phyloP scores from a whole-genome alignment of 2,329 filamentous ascomycete genomes.

The Trichoderma atrobrunneum region DNA sequence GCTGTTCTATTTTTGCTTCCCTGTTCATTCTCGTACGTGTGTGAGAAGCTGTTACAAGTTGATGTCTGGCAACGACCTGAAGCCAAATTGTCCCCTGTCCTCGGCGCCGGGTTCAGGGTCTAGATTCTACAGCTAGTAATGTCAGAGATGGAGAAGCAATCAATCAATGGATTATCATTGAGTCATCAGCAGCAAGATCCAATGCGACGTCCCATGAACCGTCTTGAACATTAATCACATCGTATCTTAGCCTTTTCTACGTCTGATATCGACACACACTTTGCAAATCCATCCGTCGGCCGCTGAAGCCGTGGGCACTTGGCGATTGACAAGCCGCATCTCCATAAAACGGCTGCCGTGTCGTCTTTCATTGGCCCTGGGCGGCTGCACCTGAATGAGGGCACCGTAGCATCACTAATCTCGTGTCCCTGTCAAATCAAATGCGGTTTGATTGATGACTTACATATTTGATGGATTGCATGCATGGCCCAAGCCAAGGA shows the following conservation, averaged over 20 bases:
- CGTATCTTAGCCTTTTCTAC: background rate
- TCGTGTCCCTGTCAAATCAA: slow-evolving; percentile 10
- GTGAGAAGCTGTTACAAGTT: background rate
- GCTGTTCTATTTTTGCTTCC: background rate
- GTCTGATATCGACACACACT: background rate
- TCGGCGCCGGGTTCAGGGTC: background rate
- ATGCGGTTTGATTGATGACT: background rate
- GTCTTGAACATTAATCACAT: background rate
- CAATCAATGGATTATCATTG: background rate
- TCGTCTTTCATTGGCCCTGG: background rate
- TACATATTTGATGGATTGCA: background rate
- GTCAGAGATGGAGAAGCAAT: background rate
- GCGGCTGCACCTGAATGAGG: background rate
- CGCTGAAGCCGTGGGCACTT: background rate
- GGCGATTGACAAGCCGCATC: background rate
- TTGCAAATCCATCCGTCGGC: background rate
- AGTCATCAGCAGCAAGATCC: background rate
- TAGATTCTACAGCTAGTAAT: background rate
- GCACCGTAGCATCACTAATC: background rate
- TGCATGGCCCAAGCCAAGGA: background rate
- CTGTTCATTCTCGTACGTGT: background rate
- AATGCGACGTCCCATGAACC: background rate
- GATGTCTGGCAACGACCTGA: background rate
- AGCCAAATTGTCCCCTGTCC: background rate
- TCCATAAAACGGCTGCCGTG: background rate